Evolutionary conservation across 345 rosid genomes (phyloP), one percentile per base, ranked within the genome.

Genomic region (Chamaenerion angustifolium): DNA sequence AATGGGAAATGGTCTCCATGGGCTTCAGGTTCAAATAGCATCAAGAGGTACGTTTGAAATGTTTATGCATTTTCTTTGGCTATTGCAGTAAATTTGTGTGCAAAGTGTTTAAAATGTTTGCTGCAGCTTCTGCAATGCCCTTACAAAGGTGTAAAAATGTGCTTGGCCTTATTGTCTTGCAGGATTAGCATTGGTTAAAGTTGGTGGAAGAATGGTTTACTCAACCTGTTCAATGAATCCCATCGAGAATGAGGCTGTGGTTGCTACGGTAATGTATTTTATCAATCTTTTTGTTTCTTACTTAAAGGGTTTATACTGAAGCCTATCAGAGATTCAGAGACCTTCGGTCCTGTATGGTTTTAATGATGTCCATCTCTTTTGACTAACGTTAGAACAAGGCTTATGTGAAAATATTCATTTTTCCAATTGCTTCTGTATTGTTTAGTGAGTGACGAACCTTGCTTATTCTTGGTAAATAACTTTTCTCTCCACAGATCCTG

Each of bases 191-290:
- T 60, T 87, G 60, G 76, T 92, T 46, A 87, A 84, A 82, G 89
- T 84, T 57, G 95, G 95, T 63, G 98, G 98, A 52, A 82, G 83
- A 77, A 87, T 92, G 88, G 83, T 92, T 59, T 92, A 92, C 76
- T 92, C 96, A 3, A 87, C 98, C 49, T 92, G 96, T 66, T 84
- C 96, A n/a, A 82, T 87, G 96, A 87, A 92, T 71, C 96, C 96
- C 59, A 79, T 92, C 48, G 96, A 92, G 74, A 61, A 92, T 67
- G 98, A 92, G 71, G 98, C 96, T 43, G 98, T 92, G 66, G 93
- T 92, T 69, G 83, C 95, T 60, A 93, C 84, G 81, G 98, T 87
- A 76, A 64, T 54, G 48, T 45, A 16, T 45, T 16, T 45, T 0
- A 14, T 16, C 55, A 47, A 46, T 25, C 43, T 18, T 11, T n/a